Percentiles rank a stretch among this genome's conserved stretches.
Evolutionary conservation across 2,329 filamentous ascomycete genomes (phyloP).

Genomic region (Fusarium sp.): DNA sequence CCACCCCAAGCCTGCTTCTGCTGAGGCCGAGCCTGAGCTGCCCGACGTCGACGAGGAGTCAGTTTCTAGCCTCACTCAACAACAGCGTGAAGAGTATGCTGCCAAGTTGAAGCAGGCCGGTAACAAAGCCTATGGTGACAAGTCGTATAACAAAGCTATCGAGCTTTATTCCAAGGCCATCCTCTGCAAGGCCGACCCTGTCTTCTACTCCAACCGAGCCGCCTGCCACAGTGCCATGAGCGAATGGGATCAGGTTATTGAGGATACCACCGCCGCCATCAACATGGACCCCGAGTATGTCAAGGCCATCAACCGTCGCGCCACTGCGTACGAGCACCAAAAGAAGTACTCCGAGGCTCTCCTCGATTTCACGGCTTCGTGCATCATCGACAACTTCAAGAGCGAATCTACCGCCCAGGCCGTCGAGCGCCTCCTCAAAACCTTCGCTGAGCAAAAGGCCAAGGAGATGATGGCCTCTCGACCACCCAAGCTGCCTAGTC

Average conservation of each 20-base stretch:
- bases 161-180: conserved; percentile 96
- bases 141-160: conserved; percentile 94
- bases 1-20: conserved; percentile 63
- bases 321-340: conserved; percentile 95
- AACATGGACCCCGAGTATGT: conserved; percentile 95
- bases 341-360: conserved; percentile 93
- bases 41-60: conserved; percentile 74
- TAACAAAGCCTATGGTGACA: conserved; percentile 95
- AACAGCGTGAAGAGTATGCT: conserved; percentile 88
- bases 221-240: conserved; percentile 95
- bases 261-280: conserved; percentile 95
- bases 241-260: conserved; percentile 95
- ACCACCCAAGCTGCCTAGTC: conserved; percentile 87
- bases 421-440: conserved; percentile 94
- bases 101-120: conserved; percentile 93
- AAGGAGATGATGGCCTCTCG: conserved; percentile 90
- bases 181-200: conserved; percentile 94
- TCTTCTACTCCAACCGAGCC: conserved; percentile 98
- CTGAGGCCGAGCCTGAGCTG: conserved; percentile 74
- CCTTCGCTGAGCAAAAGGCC: conserved; percentile 94
- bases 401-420: conserved; percentile 89
- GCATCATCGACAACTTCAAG: conserved; percentile 97
- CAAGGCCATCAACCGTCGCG: conserved; percentile 96
- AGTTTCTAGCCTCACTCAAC: conserved; percentile 62
- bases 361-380: conserved; percentile 97